A percentile compares a stretch with the other conserved stretches of the same genome.
phyloP scores from a whole-genome alignment of 179 eudicot species.

The Beta corolliflora region DNA sequence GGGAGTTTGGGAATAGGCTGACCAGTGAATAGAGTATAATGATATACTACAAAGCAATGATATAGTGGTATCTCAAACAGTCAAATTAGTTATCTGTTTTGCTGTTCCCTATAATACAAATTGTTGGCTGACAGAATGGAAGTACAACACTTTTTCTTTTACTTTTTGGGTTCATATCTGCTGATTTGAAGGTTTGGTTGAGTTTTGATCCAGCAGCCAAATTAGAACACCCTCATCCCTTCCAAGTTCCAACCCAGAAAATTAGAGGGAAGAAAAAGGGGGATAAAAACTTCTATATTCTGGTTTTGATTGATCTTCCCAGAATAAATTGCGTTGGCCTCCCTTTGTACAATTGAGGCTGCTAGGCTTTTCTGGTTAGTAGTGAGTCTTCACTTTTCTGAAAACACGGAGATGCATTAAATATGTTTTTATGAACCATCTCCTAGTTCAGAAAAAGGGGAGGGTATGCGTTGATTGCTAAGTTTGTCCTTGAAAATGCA shows the following conservation, averaged over 20 bases:
- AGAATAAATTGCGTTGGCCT: neutral
- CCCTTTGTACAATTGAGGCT: neutral
- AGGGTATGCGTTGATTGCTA: neutral
- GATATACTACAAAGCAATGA: neutral
- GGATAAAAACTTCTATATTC: neutral
- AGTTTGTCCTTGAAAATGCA: neutral
- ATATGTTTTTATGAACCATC: neutral
- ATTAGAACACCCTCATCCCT: too few species aligned
- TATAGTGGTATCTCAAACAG: neutral
- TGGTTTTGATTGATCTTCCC: neutral
- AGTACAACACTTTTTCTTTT: neutral
- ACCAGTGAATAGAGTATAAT: neutral
- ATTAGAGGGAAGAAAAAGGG: neutral
- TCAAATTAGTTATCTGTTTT: neutral
- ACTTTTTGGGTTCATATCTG: neutral
- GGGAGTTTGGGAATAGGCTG: neutral
- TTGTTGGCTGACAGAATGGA: neutral
- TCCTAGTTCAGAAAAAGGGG: neutral
- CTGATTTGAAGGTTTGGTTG: neutral
- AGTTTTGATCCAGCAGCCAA: too few species aligned
- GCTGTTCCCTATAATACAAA: neutral
- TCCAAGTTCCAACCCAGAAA: too few species aligned
- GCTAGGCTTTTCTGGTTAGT: neutral
- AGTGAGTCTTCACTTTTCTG: too few species aligned
- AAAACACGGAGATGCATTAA: neutral